These are phyloP conservation scores for Agapanthus africanus DNA, from an alignment of 106 monocot genomes.

Conservation along the genomic window DNA sequence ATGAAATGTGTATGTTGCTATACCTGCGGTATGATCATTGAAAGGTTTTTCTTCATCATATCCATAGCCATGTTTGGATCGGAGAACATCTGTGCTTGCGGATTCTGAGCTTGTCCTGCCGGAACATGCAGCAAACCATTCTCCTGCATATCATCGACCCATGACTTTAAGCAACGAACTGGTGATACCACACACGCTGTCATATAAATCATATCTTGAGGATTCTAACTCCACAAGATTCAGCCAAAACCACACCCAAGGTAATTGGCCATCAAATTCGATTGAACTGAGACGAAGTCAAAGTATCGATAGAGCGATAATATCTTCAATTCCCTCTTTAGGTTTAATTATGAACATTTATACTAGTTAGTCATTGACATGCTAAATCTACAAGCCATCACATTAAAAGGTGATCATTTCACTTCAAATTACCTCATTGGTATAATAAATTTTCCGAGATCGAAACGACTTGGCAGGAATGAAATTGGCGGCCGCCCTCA, in stretches of 20 bases:
- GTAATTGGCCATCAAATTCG: too few species aligned
- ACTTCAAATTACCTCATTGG: conserved; percentile 25
- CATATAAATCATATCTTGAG: neutral
- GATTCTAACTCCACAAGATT: neutral
- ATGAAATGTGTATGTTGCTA: neutral
- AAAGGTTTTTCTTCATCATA: conserved; percentile 99
- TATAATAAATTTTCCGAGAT: conserved; percentile 18
- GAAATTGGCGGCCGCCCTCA: conserved; percentile 19
- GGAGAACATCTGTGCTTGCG: conserved; percentile 99
- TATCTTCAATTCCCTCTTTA: too few species aligned
- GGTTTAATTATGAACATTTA: too few species aligned
- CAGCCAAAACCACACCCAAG: neutral
- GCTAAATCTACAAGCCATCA: too few species aligned
- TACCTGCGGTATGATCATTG: conserved; percentile 99
- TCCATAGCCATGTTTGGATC: conserved; percentile 99
- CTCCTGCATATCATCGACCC: conserved; percentile 43
- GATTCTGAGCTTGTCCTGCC: conserved; percentile 78
- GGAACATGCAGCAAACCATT: conserved; percentile 94
- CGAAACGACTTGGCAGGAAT: conserved; percentile 21
- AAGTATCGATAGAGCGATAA: too few species aligned
- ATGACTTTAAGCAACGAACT: neutral
- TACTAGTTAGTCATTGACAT: too few species aligned
- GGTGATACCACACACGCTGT: neutral
- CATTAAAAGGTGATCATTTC: too few species aligned
- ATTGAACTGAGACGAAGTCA: too few species aligned